These are phyloP conservation scores for Fusarium pininemorale DNA, from an alignment of 2,329 filamentous ascomycete genomes.

Conservation along the genomic window DNA sequence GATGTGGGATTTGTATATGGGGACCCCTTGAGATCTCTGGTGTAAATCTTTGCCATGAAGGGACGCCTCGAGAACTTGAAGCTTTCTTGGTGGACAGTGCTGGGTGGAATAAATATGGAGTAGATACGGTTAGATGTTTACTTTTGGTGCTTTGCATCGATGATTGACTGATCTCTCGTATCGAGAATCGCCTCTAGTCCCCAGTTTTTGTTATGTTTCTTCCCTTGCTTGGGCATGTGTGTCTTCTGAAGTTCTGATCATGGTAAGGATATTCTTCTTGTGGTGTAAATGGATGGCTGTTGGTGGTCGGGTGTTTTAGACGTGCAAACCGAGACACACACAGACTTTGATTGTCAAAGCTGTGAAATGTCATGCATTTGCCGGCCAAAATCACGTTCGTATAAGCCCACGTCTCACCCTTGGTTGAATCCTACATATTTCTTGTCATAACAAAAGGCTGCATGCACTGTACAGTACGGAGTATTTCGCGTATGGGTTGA, in stretches of 20 bases:
- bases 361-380: slow-evolving; percentile 23
- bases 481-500: slow-evolving; percentile 10
- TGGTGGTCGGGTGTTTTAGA: background rate
- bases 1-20: slow-evolving; percentile 22
- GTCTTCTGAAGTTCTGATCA: background rate
- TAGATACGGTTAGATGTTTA: slow-evolving; percentile 12
- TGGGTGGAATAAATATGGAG: slow-evolving; percentile 29
- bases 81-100: slow-evolving; percentile 21
- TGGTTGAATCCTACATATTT: slow-evolving; percentile 6
- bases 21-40: slow-evolving; percentile 28
- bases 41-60: slow-evolving; percentile 37
- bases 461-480: slow-evolving; percentile 1
- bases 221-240: slow-evolving; percentile 3
- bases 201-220: slow-evolving; percentile 21
- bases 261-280: slow-evolving; percentile 6
- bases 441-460: slow-evolving; percentile 2
- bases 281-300: slow-evolving; percentile 11
- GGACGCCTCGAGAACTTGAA: slow-evolving; percentile 13
- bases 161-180: slow-evolving; percentile 21
- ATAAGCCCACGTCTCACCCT: slow-evolving; percentile 10
- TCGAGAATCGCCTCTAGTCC: slow-evolving; percentile 2
- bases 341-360: background rate
- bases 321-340: background rate
- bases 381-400: slow-evolving; percentile 1
- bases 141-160: background rate